Base-by-base conservation (phyloP, 495 filamentous ascomycete genomes). In the Stereocaulon alpinum region DNA sequence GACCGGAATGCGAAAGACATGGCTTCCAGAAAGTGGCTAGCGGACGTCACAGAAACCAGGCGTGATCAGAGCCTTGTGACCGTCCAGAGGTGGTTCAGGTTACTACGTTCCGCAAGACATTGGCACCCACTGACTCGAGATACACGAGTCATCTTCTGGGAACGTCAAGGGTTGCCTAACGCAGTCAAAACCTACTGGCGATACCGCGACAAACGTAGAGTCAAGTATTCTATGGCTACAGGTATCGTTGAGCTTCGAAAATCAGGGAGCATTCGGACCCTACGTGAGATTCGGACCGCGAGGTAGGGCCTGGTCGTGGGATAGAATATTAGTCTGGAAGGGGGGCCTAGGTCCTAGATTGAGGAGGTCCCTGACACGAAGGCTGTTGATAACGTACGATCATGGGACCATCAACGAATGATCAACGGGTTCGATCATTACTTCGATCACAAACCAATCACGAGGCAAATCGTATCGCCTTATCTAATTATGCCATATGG, bases 121-220 rank as follows among this genome's bases (percentile, higher is more conserved):
- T 52, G 49, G 49, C 6, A 18, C 12, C n/a, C 0, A 17, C 12
- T 37, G 34, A 4, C 4, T 20, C 11, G 17, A 52, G 22, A 20
- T 7, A 2, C 14, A 40, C 37, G 10, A 14, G 17, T 51, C 29
- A 56, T 32, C 18, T 22, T 61, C 7, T 61, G 59, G 59, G 45
- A 61, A 27, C 50, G 59, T 48, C 59, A 61, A 37, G 29, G 54
- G 17, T 34, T 61, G 34, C 59, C 59, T 20, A 37, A 61, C 41
- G 59, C 48, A 12, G 42, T 61, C 1, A 44, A 49, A 34, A 14
- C 34, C 15, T 56, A 56, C 27, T 61, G 59, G 59, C 52, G 53
- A 6, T 61, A 45, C 50, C 18, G 50, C 7, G 14, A 18, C 18
- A 6, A 10, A 7, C 30, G 40, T 4, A 41, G 52, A 17, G 22